Evolutionary conservation across 163 green algal species (phyloP).

Genomic region (Coccomyxa subellipsoidea): DNA sequence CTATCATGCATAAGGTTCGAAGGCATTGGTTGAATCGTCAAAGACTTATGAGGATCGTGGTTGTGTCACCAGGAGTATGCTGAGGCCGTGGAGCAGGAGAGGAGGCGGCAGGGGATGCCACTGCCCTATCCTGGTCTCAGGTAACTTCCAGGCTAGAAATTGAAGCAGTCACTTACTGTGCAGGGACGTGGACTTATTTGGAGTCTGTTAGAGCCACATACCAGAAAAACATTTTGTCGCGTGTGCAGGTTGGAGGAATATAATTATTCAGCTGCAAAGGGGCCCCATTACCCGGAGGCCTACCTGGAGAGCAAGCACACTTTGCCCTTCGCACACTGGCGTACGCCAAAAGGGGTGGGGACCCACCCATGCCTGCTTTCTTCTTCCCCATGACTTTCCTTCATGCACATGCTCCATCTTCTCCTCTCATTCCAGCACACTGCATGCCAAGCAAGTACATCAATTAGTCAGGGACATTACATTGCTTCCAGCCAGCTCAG

Average conservation of each 20-base stretch:
- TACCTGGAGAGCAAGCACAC: constrained; percentile 5
- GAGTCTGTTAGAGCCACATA: too few species aligned
- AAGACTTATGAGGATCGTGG: background rate
- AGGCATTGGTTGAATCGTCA: too few species aligned
- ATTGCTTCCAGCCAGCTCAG: too few species aligned
- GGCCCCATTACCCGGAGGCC: background rate
- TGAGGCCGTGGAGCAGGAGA: background rate
- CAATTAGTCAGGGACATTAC: too few species aligned
- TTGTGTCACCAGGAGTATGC: background rate
- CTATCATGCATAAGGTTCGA: background rate
- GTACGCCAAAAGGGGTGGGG: background rate
- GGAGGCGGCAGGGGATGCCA: background rate
- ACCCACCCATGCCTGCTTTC: background rate
- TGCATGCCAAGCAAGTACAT: too few species aligned
- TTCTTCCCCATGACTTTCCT: too few species aligned
- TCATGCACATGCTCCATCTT: background rate
- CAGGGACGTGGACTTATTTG: too few species aligned
- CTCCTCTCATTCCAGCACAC: too few species aligned
- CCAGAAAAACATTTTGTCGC: too few species aligned
- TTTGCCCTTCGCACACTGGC: background rate
- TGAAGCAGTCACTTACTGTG: too few species aligned
- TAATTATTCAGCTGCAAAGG: background rate
- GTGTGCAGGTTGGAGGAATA: background rate
- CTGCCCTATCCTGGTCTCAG: background rate
- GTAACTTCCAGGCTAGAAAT: background rate